Conservation (phyloP, 2,329 filamentous ascomycete genomes). For the Coniochaeta sp. region DNA sequence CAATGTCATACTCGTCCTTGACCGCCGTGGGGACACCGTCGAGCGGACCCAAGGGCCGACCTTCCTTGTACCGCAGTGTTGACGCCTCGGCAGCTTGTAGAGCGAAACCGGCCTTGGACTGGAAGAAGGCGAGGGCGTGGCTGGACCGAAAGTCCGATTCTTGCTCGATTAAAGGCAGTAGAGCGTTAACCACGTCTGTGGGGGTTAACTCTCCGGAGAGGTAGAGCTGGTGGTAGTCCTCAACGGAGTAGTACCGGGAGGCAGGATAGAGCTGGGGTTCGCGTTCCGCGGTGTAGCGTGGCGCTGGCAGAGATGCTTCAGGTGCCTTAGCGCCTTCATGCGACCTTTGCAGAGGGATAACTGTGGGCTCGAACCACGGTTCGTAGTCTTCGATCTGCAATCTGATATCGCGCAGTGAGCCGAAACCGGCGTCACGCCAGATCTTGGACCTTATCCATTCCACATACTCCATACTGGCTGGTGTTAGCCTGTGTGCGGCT, state of each 20-base stretch:
- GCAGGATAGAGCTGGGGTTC: slow-evolving; percentile 2
- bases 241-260: slow-evolving; percentile 35
- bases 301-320: neutral
- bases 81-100: slow-evolving; percentile 35
- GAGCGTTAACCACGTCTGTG: slow-evolving; percentile 32
- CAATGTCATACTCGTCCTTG: slow-evolving; percentile 71
- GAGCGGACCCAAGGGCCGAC: slow-evolving; percentile 52
- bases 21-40: slow-evolving; percentile 69
- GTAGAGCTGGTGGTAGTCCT: slow-evolving; percentile 36
- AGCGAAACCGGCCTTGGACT: slow-evolving; percentile 32
- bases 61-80: slow-evolving; percentile 40
- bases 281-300: neutral
- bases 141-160: slow-evolving; percentile 21
- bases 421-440: slow-evolving; percentile 60
- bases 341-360: slow-evolving; percentile 37
- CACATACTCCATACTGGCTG: slow-evolving; percentile 44
- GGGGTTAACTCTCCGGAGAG: slow-evolving; percentile 37
- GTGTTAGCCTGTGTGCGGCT: neutral
- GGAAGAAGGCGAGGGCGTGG: slow-evolving; percentile 36
- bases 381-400: slow-evolving; percentile 42
- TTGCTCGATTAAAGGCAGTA: slow-evolving; percentile 37
- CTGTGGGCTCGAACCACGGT: slow-evolving; percentile 37
- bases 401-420: slow-evolving; percentile 44
- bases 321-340: slow-evolving; percentile 35
- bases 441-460: slow-evolving; percentile 45